These are phyloP conservation scores for Fusarium torulosum DNA, from an alignment of 2,329 filamentous ascomycete genomes.

Conservation along the genomic window DNA sequence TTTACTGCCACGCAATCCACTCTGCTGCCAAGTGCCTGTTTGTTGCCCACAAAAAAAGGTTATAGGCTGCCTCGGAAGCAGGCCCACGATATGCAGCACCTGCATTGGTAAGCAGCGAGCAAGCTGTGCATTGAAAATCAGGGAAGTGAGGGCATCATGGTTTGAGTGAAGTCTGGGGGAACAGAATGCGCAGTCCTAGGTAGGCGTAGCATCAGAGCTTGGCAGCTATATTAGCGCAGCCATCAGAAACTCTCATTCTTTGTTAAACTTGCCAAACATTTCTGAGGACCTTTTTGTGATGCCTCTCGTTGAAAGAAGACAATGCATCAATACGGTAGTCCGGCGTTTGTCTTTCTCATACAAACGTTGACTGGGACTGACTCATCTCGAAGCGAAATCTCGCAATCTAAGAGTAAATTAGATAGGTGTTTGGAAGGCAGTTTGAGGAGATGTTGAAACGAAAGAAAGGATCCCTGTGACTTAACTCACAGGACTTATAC, in stretches of 20 bases:
- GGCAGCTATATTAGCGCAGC: slow-evolving; percentile 7
- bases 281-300: slow-evolving; percentile 1
- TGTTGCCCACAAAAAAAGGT: slow-evolving; percentile 23
- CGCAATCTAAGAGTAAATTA: not conserved
- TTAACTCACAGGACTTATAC: not conserved
- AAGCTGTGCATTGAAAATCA: slow-evolving; percentile 4
- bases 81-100: slow-evolving; percentile 12
- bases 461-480: not conserved
- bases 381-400: not conserved
- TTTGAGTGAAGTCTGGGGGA: not conserved
- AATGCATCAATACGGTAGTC: not conserved
- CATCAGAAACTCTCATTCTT: slow-evolving; percentile 11
- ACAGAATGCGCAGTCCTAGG: not conserved
- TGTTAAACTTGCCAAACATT: slow-evolving; percentile 6
- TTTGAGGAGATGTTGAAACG: not conserved
- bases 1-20: slow-evolving; percentile 8
- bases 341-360: not conserved
- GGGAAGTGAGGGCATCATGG: slow-evolving; percentile 25
- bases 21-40: slow-evolving; percentile 3
- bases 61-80: slow-evolving; percentile 9
- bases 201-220: slow-evolving; percentile 2
- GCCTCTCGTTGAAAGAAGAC: not conserved
- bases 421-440: not conserved
- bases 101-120: slow-evolving; percentile 31
- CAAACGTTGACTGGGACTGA: not conserved